Evolutionary conservation across 805 yeast genomes (phyloP).

Genomic region (Ogataea pilisensis): DNA sequence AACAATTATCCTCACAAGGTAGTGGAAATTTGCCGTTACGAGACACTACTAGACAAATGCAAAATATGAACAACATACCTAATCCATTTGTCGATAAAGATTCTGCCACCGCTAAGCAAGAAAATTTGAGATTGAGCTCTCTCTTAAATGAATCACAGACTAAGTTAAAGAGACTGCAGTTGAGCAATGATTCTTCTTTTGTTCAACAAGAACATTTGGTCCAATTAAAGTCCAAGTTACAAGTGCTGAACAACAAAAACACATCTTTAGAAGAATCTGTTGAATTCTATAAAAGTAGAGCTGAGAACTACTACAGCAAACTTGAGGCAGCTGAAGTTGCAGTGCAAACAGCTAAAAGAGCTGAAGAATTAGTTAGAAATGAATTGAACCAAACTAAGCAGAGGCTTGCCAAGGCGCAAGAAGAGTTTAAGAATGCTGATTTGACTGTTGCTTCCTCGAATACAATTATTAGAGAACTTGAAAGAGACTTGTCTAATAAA

Average conservation of each 20-base stretch:
- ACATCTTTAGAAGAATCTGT: slow-evolving; percentile 50
- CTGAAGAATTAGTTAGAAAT: slow-evolving; percentile 48
- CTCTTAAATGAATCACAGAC: slow-evolving; percentile 33
- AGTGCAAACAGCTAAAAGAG: slow-evolving; percentile 55
- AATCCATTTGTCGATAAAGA: slow-evolving; percentile 19
- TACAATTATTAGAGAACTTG: slow-evolving; percentile 46
- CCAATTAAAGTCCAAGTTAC: slow-evolving; percentile 53
- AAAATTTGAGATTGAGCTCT: slow-evolving; percentile 32
- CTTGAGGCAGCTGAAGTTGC: slow-evolving; percentile 78
- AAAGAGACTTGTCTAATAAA: slow-evolving; percentile 52
- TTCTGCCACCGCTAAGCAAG: slow-evolving; percentile 27
- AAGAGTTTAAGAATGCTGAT: slow-evolving; percentile 54
- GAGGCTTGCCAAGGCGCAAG: slow-evolving; percentile 43
- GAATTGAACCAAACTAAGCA: slow-evolving; percentile 52
- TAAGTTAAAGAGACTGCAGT: slow-evolving; percentile 28
- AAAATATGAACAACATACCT: slow-evolving; percentile 13
- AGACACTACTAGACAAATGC: slow-evolving; percentile 16
- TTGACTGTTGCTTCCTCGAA: slow-evolving; percentile 49
- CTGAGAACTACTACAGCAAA: slow-evolving; percentile 69
- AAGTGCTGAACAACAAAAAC: slow-evolving; percentile 53
- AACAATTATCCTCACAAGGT: slow-evolving; percentile 10
- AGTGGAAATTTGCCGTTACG: slow-evolving; percentile 32
- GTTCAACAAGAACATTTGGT: slow-evolving; percentile 34
- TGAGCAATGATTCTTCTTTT: slow-evolving; percentile 23
- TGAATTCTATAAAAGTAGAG: slow-evolving; percentile 61